phyloP scores from a whole-genome alignment of 306 rosid species.

The Herpetospermum pedunculosum region DNA sequence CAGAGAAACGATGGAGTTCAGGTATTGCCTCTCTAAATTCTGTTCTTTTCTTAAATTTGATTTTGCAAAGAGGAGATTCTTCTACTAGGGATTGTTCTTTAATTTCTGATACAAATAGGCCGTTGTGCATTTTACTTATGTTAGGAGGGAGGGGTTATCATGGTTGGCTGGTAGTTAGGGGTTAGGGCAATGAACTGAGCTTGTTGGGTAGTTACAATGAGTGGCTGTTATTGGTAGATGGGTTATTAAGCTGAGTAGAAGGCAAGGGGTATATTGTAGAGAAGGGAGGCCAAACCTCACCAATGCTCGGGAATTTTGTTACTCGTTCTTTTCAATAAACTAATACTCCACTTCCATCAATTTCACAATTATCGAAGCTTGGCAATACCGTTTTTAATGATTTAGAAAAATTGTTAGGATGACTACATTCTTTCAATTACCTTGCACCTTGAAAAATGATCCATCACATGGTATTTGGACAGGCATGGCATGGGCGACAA shows the following conservation, averaged over 20 bases:
- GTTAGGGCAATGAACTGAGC: neutral
- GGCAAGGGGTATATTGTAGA: neutral
- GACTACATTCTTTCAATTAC: neutral
- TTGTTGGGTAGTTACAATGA: neutral
- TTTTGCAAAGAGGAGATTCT: neutral
- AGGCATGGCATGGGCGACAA: slow-evolving; percentile 99
- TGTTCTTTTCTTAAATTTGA: slow-evolving; percentile 5
- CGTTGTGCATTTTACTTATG: neutral
- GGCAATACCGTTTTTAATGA: neutral
- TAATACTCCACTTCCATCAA: neutral
- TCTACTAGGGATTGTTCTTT: neutral
- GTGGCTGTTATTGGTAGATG: neutral
- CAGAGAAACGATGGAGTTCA: slow-evolving; percentile 80
- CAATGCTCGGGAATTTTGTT: neutral
- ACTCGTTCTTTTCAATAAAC: neutral
- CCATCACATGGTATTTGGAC: slow-evolving; percentile 9
- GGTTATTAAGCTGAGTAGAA: neutral
- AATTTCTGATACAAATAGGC: neutral
- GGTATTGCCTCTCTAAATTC: slow-evolving; percentile 28
- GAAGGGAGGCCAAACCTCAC: neutral
- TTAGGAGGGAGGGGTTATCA: neutral
- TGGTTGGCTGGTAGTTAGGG: neutral
- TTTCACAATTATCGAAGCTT: neutral
- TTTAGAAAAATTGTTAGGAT: neutral
- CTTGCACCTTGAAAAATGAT: neutral